These are phyloP conservation scores for Diaporthe velutina DNA, from an alignment of 2,329 filamentous ascomycete genomes.

Conservation along the genomic window DNA sequence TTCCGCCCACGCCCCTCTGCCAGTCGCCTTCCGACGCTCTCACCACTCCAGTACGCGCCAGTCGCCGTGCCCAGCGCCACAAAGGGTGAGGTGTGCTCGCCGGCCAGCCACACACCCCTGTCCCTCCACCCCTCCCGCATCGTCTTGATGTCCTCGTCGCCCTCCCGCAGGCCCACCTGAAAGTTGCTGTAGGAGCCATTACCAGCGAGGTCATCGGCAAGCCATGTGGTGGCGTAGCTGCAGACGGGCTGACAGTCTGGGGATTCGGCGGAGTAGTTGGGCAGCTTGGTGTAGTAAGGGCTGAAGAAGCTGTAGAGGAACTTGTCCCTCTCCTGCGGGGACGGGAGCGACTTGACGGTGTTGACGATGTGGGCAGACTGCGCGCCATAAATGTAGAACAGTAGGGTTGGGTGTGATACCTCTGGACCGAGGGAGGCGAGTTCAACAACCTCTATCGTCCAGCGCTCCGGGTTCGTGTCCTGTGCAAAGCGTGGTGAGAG, in stretches of 20 bases:
- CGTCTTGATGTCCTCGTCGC: conserved; percentile 77
- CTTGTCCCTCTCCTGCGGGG: conserved; percentile 61
- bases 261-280: conserved; percentile 69
- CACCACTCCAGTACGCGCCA: conserved; percentile 93
- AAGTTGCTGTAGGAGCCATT: conserved; percentile 90
- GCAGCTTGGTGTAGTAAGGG: conserved; percentile 83
- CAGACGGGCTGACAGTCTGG: conserved; percentile 72
- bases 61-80: conserved; percentile 89
- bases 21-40: conserved; percentile 78
- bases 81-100: conserved; percentile 92
- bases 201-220: conserved; percentile 82
- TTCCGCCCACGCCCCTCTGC: conserved; percentile 63
- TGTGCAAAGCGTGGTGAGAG: conserved; percentile 76
- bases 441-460: conserved; percentile 84
- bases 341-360: conserved; percentile 55
- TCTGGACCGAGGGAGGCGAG: conserved; percentile 73
- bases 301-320: conserved; percentile 76
- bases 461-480: conserved; percentile 71
- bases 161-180: conserved; percentile 78
- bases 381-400: conserved; percentile 84
- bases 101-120: conserved; percentile 84
- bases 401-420: conserved; percentile 79
- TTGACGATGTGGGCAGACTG: conserved; percentile 61
- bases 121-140: conserved; percentile 75
- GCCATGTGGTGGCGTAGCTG: conserved; percentile 81